phyloP scores from a whole-genome alignment of 192 early-diverging fungal genomes.

The Coemansia sp. region DNA sequence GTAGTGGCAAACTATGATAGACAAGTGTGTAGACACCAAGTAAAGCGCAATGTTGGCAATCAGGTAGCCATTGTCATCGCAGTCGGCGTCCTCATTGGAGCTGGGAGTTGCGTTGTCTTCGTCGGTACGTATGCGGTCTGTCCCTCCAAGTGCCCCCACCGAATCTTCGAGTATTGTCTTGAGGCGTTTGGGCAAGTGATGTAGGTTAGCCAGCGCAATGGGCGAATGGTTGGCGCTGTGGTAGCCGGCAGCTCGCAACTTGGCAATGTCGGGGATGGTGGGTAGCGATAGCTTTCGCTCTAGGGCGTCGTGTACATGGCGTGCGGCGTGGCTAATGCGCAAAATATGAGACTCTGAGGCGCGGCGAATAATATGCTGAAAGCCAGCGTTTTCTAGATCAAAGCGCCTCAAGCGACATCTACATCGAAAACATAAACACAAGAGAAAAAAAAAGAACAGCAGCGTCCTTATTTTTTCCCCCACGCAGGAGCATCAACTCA shows the following conservation, averaged over 20 bases:
- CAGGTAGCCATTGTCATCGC: slow-evolving; percentile 26
- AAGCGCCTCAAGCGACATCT: slow-evolving; percentile 56
- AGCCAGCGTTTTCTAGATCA: slow-evolving; percentile 39
- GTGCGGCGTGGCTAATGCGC: slow-evolving; percentile 26
- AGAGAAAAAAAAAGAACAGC: neutral
- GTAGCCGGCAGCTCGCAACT: slow-evolving; percentile 28
- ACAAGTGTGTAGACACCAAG: slow-evolving; percentile 48
- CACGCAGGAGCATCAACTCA: neutral
- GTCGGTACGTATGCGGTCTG: slow-evolving; percentile 4
- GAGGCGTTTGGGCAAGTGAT: slow-evolving; percentile 52
- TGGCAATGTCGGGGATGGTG: slow-evolving; percentile 48
- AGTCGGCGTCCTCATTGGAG: slow-evolving; percentile 1
- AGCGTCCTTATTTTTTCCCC: neutral
- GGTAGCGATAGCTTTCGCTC: slow-evolving; percentile 58
- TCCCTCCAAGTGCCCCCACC: slow-evolving; percentile 17
- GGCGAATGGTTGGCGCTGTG: slow-evolving; percentile 9
- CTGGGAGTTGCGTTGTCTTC: slow-evolving; percentile 8
- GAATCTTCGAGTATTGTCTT: slow-evolving; percentile 57
- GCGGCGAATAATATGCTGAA: slow-evolving; percentile 50
- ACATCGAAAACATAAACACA: slow-evolving; percentile 12
- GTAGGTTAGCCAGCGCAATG: slow-evolving; percentile 11
- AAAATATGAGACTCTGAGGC: slow-evolving; percentile 56
- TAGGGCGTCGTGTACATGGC: slow-evolving; percentile 41
- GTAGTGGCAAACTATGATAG: slow-evolving; percentile 55
- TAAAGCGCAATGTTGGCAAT: slow-evolving; percentile 56